A percentile compares a stretch with the other conserved stretches of the same genome.
Conservation (phyloP, 164 flowering plant genomes). For the Brasenia schreberi region DNA sequence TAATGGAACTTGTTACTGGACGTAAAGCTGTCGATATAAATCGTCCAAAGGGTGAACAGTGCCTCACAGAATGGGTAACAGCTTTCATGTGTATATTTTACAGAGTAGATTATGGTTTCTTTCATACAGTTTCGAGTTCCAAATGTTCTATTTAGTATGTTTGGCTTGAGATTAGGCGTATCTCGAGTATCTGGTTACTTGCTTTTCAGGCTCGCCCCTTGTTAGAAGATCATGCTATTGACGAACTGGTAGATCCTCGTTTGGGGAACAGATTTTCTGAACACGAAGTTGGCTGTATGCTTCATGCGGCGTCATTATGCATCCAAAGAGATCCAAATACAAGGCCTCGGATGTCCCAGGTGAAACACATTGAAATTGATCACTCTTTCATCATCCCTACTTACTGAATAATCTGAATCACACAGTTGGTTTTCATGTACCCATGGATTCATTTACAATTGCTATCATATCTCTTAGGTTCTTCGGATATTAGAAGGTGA, state of each 20-base stretch:
- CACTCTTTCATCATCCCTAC: background rate
- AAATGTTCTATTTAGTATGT: no score
- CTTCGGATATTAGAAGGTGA: conserved; percentile 78
- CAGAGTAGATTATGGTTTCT: no score
- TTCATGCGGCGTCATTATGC: conserved; percentile 78
- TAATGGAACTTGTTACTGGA: conserved; percentile 82
- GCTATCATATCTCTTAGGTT: conserved; percentile 25
- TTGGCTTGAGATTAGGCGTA: no score
- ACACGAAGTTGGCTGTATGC: conserved; percentile 49
- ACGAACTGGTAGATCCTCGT: conserved; percentile 61
- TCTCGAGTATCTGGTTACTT: background rate
- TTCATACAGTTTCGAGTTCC: no score
- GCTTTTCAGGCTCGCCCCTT: conserved; percentile 72
- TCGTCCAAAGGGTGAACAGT: conserved; percentile 89
- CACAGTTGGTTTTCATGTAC: background rate
- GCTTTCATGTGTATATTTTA: background rate
- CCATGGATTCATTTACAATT: background rate
- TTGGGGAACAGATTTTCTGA: conserved; percentile 37
- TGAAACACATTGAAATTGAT: conserved; percentile 6
- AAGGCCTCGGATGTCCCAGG: conserved; percentile 99
- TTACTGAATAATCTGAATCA: background rate
- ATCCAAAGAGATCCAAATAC: conserved; percentile 58
- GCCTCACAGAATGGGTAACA: conserved; percentile 86
- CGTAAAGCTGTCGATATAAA: conserved; percentile 79
- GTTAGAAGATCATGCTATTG: conserved; percentile 42